Percentiles rank a stretch among this genome's conserved stretches.
Evolutionary conservation across 148 eudicot genomes (phyloP).

Genomic region (Drosera capensis): DNA sequence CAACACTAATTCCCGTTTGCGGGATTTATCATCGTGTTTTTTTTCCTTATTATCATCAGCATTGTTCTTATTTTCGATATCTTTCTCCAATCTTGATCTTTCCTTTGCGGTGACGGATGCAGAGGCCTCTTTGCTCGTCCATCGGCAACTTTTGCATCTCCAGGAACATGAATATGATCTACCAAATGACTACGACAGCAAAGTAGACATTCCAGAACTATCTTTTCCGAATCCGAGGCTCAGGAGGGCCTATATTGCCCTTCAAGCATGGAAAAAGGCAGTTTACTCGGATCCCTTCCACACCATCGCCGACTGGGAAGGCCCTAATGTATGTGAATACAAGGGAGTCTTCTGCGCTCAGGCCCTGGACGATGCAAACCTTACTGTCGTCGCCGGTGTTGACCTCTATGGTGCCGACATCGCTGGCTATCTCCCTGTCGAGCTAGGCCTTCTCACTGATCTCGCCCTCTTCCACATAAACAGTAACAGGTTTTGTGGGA

Average conservation of each 20-base stretch:
- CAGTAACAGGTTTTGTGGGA: slow-evolving; percentile 62
- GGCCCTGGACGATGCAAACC: slow-evolving; percentile 35
- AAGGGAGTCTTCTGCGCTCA: slow-evolving; percentile 43
- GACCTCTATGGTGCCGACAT: slow-evolving; percentile 58
- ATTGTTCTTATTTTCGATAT: too few relatives aligned
- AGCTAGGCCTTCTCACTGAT: slow-evolving; percentile 54
- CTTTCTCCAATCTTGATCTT: too few relatives aligned
- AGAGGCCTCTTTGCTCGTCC: neutral
- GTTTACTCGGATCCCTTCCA: slow-evolving; percentile 48
- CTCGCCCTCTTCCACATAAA: slow-evolving; percentile 48
- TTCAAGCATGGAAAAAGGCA: slow-evolving; percentile 51
- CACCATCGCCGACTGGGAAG: slow-evolving; percentile 39
- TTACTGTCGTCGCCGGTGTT: slow-evolving; percentile 47
- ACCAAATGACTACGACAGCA: slow-evolving; percentile 7
- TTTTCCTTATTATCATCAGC: too few relatives aligned
- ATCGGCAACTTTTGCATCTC: slow-evolving; percentile 7
- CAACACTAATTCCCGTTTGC: too few relatives aligned
- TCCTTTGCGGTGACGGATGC: neutral
- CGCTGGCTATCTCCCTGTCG: slow-evolving; percentile 50
- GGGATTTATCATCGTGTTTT: too few relatives aligned
- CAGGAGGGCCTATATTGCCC: slow-evolving; percentile 43
- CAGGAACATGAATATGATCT: slow-evolving; percentile 20
- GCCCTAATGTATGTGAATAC: slow-evolving; percentile 57
- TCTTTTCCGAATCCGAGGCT: slow-evolving; percentile 41
- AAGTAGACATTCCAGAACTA: slow-evolving; percentile 5